These are phyloP conservation scores for Pseudofabraea citricarpa DNA, from an alignment of 2,329 filamentous ascomycete species.

Conservation along the genomic window DNA sequence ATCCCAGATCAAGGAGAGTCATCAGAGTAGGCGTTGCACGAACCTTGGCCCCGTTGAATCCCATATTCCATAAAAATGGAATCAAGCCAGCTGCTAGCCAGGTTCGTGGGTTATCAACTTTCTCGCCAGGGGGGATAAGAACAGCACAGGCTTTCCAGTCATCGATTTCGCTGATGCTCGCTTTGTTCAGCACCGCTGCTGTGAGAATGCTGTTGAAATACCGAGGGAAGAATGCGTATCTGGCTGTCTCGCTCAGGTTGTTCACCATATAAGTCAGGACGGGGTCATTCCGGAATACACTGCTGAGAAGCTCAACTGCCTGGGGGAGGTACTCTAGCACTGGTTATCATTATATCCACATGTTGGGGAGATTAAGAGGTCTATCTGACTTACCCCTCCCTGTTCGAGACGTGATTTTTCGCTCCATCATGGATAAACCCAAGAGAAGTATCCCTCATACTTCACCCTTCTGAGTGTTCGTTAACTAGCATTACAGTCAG, in stretches of 20 bases:
- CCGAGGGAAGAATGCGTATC: slow-evolving; percentile 8
- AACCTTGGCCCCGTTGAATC: slow-evolving; percentile 5
- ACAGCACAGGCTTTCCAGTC: slow-evolving; percentile 12
- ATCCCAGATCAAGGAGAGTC: too few relatives aligned
- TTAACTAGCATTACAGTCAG: too few relatives aligned
- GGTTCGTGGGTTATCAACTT: slow-evolving; percentile 13
- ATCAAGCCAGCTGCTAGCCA: slow-evolving; percentile 14
- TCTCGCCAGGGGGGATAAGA: slow-evolving; percentile 12
- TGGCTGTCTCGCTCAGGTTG: neutral
- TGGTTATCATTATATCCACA: too few relatives aligned
- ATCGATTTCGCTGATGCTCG: slow-evolving; percentile 9
- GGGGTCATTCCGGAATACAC: neutral
- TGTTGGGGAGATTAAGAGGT: too few relatives aligned
- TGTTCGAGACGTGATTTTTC: too few relatives aligned
- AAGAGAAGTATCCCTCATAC: too few relatives aligned
- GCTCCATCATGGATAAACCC: too few relatives aligned
- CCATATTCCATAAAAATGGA: slow-evolving; percentile 15
- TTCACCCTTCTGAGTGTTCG: too few relatives aligned
- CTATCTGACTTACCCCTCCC: too few relatives aligned
- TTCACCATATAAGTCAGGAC: neutral
- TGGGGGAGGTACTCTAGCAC: neutral
- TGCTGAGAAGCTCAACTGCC: neutral
- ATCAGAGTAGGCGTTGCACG: too few relatives aligned
- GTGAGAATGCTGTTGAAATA: slow-evolving; percentile 15
- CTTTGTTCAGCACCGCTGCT: slow-evolving; percentile 15